Evolutionary conservation across 2,329 filamentous ascomycete genomes (phyloP), one percentile per base, ranked within the genome.

Genomic region (Phyllosticta ampelicida): DNA sequence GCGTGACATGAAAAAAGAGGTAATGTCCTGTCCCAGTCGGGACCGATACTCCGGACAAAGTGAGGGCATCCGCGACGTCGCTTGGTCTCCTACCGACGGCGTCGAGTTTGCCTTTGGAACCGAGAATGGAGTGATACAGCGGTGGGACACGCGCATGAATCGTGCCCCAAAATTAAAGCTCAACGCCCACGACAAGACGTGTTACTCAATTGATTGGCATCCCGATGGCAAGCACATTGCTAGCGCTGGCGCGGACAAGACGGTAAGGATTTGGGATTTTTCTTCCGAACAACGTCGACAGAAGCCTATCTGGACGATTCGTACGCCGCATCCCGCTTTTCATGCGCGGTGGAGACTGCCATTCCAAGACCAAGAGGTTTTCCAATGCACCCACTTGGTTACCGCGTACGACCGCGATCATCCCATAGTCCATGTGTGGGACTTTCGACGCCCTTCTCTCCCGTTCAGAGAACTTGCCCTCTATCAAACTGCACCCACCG

Each of bases 201-300:
- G 83, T 70, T 83, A 79, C 61, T 77, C 81, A 5, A 78, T 86
- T 36, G 83, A 86, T 66, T 86, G 83, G 82, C 83, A 86, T 65
- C 83, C 83, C 1, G 82, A 86, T 63, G 83, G 83, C 6, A 84
- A 80, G 65, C 81, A 86, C 66, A 72, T 86, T 9, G 76, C 82
- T 56, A 85, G 81, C 63, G 82, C 80, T n/a, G 78, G 83, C 55
- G 75, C 78, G 20, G 83, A 86, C 67, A 80, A 79, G 60, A 80
- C 80, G 28, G 78, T 86, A 61, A 81, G 81, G 66, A 77, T 86
- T 26, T 86, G 83, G 81, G 82, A 86, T 66, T 80, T 85, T 59
- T 81, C 80, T 3, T 71, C 75, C 1, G 75, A 78, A 57, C 77
- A 78, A 58, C 75, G 81, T 62, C 77, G 80, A 61, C 80, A 82